Evolutionary conservation across 139 green algal genomes (phyloP).

Genomic region (Micromonas commoda): DNA sequence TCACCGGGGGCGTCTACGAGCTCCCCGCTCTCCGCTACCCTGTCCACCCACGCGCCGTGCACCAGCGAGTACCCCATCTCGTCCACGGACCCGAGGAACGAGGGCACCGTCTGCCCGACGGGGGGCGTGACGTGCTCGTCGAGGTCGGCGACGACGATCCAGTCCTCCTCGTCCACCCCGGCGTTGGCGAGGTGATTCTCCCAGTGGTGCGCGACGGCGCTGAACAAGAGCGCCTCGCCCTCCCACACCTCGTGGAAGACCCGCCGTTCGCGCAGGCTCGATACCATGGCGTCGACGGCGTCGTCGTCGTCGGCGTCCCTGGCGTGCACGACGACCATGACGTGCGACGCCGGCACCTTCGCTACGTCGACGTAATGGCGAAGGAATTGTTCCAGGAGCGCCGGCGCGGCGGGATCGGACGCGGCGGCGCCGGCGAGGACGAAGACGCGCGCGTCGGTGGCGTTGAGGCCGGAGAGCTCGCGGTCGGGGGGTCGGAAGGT

Average conservation of each 20-base stretch:
- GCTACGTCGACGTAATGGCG: not conserved
- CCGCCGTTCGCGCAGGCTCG: not conserved
- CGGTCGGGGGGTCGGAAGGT: not conserved
- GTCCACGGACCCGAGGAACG: constrained; percentile 4
- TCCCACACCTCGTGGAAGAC: constrained; percentile 5
- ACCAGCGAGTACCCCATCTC: constrained; percentile 6
- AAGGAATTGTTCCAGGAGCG: not conserved
- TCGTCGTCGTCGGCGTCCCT: not conserved
- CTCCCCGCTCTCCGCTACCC: not conserved
- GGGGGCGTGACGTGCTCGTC: not conserved
- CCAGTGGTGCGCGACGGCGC: not conserved
- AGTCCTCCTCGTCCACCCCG: constrained; percentile 14
- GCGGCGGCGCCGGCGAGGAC: constrained; percentile 1
- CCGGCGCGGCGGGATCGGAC: not conserved
- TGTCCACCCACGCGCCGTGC: constrained; percentile 11
- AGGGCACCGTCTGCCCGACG: not conserved
- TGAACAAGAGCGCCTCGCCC: not conserved
- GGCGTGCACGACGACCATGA: constrained; percentile 1
- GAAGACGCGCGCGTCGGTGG: not conserved
- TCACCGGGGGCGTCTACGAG: not conserved
- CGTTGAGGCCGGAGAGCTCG: too few relatives aligned
- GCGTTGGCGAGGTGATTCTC: not conserved
- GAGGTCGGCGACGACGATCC: constrained; percentile 2
- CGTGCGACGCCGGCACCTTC: constrained; percentile 1
- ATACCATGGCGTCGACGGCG: not conserved